A percentile compares a stretch with the other conserved stretches of the same genome.
Evolutionary conservation across 2,329 filamentous ascomycete genomes (phyloP).

Genomic region (Ophidiomyces ophidiicola): DNA sequence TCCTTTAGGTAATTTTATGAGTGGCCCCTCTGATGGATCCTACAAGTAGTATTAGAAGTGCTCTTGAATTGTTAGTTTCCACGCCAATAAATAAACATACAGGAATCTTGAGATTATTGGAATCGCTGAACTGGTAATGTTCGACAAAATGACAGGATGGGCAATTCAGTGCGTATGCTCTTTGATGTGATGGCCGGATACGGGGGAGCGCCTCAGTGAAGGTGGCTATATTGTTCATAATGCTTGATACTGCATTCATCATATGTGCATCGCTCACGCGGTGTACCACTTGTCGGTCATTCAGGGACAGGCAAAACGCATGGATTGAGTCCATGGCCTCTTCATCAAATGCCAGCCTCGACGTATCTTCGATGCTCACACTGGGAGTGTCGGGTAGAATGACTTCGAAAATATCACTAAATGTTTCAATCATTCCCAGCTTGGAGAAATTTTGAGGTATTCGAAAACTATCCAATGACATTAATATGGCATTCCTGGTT

Average conservation of each 20-base stretch:
- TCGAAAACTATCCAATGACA: slow-evolving; percentile 26
- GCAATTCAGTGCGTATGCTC: slow-evolving; percentile 30
- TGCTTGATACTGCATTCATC: slow-evolving; percentile 27
- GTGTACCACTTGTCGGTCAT: slow-evolving; percentile 27
- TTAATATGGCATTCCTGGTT: slow-evolving; percentile 30
- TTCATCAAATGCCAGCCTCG: slow-evolving; percentile 23
- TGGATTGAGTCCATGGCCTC: slow-evolving; percentile 30
- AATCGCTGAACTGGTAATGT: slow-evolving; percentile 25
- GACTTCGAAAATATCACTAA: slow-evolving; percentile 28
- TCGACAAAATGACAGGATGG: slow-evolving; percentile 27
- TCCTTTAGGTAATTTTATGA: slow-evolving; percentile 16
- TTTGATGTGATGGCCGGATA: slow-evolving; percentile 22
- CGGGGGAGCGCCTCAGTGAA: slow-evolving; percentile 28
- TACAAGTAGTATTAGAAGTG: slow-evolving; percentile 6
- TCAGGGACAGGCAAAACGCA: slow-evolving; percentile 25
- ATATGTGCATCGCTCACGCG: slow-evolving; percentile 33
- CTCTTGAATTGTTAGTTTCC: neutral
- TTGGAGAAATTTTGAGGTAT: slow-evolving; percentile 27
- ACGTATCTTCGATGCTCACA: slow-evolving; percentile 18
- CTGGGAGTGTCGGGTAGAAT: slow-evolving; percentile 31
- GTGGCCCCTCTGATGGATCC: slow-evolving; percentile 11
- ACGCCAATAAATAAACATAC: slow-evolving; percentile 17
- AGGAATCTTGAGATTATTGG: slow-evolving; percentile 21
- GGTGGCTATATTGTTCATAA: slow-evolving; percentile 26
- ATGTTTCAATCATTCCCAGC: slow-evolving; percentile 26